Base-by-base conservation (phyloP, 2,329 filamentous ascomycete species). In the Paradendryphiella salina region DNA sequence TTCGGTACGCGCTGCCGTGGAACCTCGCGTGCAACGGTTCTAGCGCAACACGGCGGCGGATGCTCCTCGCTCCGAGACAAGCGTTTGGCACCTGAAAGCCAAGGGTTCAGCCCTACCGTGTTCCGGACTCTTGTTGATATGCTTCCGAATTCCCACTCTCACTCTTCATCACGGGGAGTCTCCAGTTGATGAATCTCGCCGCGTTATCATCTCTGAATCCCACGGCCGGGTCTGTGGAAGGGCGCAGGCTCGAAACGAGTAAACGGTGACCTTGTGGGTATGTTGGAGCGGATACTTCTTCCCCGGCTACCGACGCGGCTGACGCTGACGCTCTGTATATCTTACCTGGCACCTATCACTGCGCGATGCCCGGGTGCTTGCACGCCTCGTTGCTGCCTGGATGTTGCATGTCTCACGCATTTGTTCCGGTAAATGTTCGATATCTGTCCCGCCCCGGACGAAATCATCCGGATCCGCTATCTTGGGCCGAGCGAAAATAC, bases 61-160 rank as follows among this genome's bases (percentile, higher is more conserved):
- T 49, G 10, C 33, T 21, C n/a, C 33, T 46, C 7, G 15, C 41
- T 50, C 53, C 53, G 52, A 20, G 17, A 26, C 29, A 29, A 17
- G 11, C 8, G 4, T 28, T 14, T 39, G 23, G 23, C 21, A 15
- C 17, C 5, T 39, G 5, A 31, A 32, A 32, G 17, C 11, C 37
- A 31, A n/a, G 20, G 6, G 11, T 26, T 53, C 53, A 56, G 50
- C 53, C 53, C 23, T 56, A 52, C 40, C 28, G 23, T 21, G 29
- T 36, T 34, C 32, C 43, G 47, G 47, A 34, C n/a, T 31, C 21
- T 31, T 20, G 28, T 43, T 34, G 35, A 46, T 39, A 41, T 23
- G 29, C 37, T 50, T 50, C 45, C 45, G 36, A 28, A 28, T 49
- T 40, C 45, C 46, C 20, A 28, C 36, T 5, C 36, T 26, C 20